Evolutionary conservation across 352 stramenopile genomes (phyloP), one percentile per base, ranked within the genome.

Genomic region (Globisporangium paddicum): DNA sequence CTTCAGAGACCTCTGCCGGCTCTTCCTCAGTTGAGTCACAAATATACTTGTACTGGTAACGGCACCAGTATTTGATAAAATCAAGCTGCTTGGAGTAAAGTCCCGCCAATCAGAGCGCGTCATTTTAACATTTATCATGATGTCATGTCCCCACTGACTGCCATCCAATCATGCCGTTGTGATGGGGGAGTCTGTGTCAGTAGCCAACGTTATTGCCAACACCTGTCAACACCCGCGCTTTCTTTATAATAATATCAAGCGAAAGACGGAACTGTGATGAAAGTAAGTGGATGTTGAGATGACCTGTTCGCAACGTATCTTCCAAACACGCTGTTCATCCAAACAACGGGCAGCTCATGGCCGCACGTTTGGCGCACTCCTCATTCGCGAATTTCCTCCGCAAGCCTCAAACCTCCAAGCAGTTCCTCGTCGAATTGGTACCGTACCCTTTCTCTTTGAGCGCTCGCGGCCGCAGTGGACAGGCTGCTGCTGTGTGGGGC

Each of bases 1-100:
- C 62, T 91, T 93, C 52, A 70, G 84, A 28, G 82, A 93, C 41
- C 54, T 93, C 26, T 91, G 84, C 55, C 72, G 73, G 38, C 64
- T 81, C 44, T 89, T 86, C 56, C 64, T 93, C 18, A 37, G 58
- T 28, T 59, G 32, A 58, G 28, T 8, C 3, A n/a, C 28, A 6
- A 32, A 32, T n/a, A n/a, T n/a, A n/a, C n/a, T n/a, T n/a, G n/a
- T n/a, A n/a, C n/a, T n/a, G n/a, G n/a, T n/a, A n/a, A n/a, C n/a
- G n/a, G n/a, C n/a, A n/a, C n/a, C n/a, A n/a, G n/a, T n/a, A 16
- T 21, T 44, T 44, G 19, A 18, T 21, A 18, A 14, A 44, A 44
- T 21, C 38, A 44, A 42, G 38, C 38, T 44, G 38, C 38, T 44
- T 44, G 38, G 38, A 32, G 4, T 42, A 44, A 44, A 44, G 11